phyloP scores from a whole-genome alignment of 2,329 filamentous ascomycete species.

The Phymatotrichopsis omnivora region DNA sequence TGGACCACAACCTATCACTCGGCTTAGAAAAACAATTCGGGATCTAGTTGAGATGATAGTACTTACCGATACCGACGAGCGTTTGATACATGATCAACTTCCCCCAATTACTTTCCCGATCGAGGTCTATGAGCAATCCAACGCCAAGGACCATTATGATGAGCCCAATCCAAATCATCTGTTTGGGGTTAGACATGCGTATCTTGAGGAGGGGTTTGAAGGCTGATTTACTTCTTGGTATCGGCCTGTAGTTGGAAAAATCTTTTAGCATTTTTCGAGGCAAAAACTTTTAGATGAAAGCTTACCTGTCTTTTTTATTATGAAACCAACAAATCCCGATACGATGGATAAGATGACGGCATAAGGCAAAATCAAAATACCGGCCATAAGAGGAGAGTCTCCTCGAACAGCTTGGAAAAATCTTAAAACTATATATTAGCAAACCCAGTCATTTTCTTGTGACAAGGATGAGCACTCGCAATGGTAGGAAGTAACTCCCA shows the following conservation, averaged over 20 bases:
- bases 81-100: conserved; percentile 43
- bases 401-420: conserved; percentile 61
- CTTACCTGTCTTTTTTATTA: conserved; percentile 51
- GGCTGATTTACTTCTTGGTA: conserved; percentile 19
- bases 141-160: conserved; percentile 53
- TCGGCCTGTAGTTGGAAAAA: conserved; percentile 10
- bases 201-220: background rate
- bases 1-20: conserved; percentile 27
- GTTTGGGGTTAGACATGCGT: conserved; percentile 30
- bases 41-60: background rate
- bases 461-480: conserved; percentile 33
- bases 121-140: conserved; percentile 54
- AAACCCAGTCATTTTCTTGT: background rate
- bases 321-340: conserved; percentile 38
- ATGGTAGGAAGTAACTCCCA: conserved; percentile 58
- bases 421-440: conserved; percentile 2
- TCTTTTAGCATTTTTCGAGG: no score
- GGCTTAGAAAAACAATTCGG: background rate
- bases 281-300: background rate
- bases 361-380: conserved; percentile 53
- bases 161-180: conserved; percentile 50
- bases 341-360: conserved; percentile 42
- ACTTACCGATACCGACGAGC: conserved; percentile 24
- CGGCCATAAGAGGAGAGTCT: conserved; percentile 51
- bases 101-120: conserved; percentile 44